Conservation (phyloP, 805 yeast genomes). For the Lipomyces oligophaga region DNA sequence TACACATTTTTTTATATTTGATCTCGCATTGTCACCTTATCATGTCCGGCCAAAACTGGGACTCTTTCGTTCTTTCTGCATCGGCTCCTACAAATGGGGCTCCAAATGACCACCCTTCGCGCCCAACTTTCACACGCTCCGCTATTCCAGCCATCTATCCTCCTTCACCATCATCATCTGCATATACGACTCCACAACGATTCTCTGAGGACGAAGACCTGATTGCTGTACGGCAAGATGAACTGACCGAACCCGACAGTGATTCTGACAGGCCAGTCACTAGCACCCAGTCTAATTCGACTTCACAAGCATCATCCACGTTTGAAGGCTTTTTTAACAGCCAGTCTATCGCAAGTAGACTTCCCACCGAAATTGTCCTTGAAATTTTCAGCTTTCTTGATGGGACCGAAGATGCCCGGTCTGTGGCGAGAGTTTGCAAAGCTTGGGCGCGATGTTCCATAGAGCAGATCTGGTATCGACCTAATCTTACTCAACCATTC, state of each 20-base stretch:
- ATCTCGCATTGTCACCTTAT: no score
- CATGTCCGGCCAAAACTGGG: no score
- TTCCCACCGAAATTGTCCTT: slow-evolving; percentile 23
- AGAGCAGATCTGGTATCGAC: slow-evolving; percentile 84
- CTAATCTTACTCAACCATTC: slow-evolving; percentile 54
- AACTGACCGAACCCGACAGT: neutral
- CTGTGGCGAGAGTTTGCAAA: slow-evolving; percentile 61
- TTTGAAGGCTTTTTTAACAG: neutral
- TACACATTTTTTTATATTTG: no score
- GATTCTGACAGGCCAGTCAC: neutral
- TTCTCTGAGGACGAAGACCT: slow-evolving; percentile 19
- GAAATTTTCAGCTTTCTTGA: slow-evolving; percentile 15
- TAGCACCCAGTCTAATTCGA: no score
- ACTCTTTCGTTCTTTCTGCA: no score
- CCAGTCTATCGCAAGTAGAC: slow-evolving; percentile 6
- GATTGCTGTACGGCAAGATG: slow-evolving; percentile 3
- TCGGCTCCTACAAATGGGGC: no score
- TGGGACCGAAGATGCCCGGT: slow-evolving; percentile 15
- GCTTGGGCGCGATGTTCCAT: slow-evolving; percentile 75
- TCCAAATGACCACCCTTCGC: neutral
- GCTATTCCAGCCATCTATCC: no score
- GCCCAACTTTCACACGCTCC: slow-evolving; percentile 1
- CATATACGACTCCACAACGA: slow-evolving; percentile 23
- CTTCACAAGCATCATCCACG: neutral
- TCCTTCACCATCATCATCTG: slow-evolving; percentile 22